Base-by-base conservation (phyloP, 345 rosid genomes). In the Euphorbia tirucalli region DNA sequence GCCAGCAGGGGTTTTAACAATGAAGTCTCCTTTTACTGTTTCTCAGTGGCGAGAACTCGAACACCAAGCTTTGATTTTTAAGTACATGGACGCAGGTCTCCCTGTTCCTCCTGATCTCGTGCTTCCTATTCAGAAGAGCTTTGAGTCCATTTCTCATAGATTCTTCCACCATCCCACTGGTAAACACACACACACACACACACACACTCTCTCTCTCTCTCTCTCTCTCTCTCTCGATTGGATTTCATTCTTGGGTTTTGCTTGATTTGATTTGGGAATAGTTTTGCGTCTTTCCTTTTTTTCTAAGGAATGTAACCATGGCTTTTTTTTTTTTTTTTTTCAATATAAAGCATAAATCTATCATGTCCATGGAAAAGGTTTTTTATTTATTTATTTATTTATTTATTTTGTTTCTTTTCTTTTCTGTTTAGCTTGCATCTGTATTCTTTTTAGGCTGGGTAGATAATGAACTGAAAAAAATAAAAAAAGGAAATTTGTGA, bases 31-130 rank as follows among this genome's bases (percentile, higher is more conserved):
- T 11, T 86, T 86, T 72, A 86, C 89, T 19, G 77, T 78, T 46
- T 83, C 89, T 35, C 89, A 86, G 74, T 84, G 85, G 84, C 89
- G 82, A 74, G 89, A 86, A 74, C 83, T 86, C 68, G 85, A 86
- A 62, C 89, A 86, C 65, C 89, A 86, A 78, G 87, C 89, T 71
- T 68, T 86, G 82, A 81, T 86, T 78, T 86, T 78, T 68, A 86
- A 86, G 83, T 86, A 83, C 75, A 78, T 86, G 89, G 55, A 76
- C 75, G 87, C 89, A 32, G 89, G 89, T 70, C 60, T 86, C 65
- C 89, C 86, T 72, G 84, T 86, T 50, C 87, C 89, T 54, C 82
- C 83, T 78, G 86, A 86, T 78, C 87, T 86, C 65, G 76, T 86
- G 18, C 77, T 86, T 65, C 85, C 86, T 46, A 82, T 86, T 52